Conservation (phyloP, 148 eudicot species). For the Chenopodium berlandieri region DNA sequence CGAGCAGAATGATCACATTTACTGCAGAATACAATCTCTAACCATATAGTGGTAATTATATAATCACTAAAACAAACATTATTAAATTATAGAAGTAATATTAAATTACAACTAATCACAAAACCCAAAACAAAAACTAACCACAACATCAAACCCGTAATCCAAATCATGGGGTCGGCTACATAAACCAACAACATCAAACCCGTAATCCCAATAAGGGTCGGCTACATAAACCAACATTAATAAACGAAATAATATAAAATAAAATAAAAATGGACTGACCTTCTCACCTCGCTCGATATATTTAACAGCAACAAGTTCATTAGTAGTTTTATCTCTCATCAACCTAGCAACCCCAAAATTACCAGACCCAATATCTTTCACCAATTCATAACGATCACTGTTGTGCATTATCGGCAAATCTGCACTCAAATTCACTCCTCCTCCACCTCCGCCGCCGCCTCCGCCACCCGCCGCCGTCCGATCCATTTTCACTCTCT, state of each 20-base stretch:
- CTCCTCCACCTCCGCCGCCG: background rate
- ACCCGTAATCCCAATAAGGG: too few relatives aligned
- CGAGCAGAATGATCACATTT: too few relatives aligned
- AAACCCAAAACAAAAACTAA: too few relatives aligned
- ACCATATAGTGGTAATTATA: too few relatives aligned
- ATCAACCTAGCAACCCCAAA: constrained; percentile 81
- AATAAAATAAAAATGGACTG: background rate
- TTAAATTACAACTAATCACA: too few relatives aligned
- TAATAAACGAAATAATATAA: background rate
- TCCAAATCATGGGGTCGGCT: too few relatives aligned
- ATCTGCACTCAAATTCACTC: constrained; percentile 36
- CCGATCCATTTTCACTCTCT: background rate
- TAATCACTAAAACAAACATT: too few relatives aligned
- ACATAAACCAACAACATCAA: too few relatives aligned
- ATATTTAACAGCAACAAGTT: constrained; percentile 79
- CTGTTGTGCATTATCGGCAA: constrained; percentile 67
- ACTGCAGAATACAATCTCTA: too few relatives aligned
- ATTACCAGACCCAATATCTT: constrained; percentile 80
- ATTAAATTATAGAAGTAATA: too few relatives aligned
- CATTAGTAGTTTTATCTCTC: constrained; percentile 59
- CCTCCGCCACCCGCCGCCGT: background rate
- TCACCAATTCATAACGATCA: constrained; percentile 64
- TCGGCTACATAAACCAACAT: background rate
- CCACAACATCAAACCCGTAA: too few relatives aligned
- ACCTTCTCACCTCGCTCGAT: constrained; percentile 90